A percentile compares a stretch with the other conserved stretches of the same genome.
Evolutionary conservation across 2,329 filamentous ascomycete genomes (phyloP).

Genomic region (Hymenotorrendiella dingleyae): DNA sequence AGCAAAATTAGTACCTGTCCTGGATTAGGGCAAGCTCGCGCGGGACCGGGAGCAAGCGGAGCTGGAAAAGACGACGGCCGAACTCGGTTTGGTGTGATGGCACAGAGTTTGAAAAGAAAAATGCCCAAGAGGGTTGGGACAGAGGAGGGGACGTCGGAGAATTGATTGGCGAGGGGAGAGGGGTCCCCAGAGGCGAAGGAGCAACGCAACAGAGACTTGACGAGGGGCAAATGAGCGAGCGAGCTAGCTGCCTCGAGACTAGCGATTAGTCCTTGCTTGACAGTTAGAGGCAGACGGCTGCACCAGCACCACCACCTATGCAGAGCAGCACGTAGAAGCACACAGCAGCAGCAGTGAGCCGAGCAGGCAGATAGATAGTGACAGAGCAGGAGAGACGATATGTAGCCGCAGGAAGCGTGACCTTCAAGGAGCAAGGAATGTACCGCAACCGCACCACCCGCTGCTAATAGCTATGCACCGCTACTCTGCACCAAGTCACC

Average conservation of each 20-base stretch:
- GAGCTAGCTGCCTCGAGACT: neutral
- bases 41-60: conserved; percentile 1
- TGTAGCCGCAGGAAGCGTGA: no score
- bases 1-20: conserved; percentile 7
- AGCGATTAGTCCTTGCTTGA: neutral
- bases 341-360: no score
- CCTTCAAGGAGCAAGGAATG: no score
- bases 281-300: no score
- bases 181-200: neutral
- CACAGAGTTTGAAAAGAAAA: conserved; percentile 7
- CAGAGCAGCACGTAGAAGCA: no score
- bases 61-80: neutral
- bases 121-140: conserved; percentile 2
- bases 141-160: conserved; percentile 1
- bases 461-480: no score
- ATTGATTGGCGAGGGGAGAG: conserved; percentile 7
- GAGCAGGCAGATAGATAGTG: no score
- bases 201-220: neutral
- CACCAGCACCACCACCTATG: no score
- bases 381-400: no score
- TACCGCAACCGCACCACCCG: no score
- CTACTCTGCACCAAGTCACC: no score
- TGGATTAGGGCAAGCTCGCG: conserved; percentile 11
- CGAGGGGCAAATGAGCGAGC: no score
- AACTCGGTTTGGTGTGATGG: conserved; percentile 11